phyloP scores from a whole-genome alignment of 306 rosid species.

The Biancaea sappan region DNA sequence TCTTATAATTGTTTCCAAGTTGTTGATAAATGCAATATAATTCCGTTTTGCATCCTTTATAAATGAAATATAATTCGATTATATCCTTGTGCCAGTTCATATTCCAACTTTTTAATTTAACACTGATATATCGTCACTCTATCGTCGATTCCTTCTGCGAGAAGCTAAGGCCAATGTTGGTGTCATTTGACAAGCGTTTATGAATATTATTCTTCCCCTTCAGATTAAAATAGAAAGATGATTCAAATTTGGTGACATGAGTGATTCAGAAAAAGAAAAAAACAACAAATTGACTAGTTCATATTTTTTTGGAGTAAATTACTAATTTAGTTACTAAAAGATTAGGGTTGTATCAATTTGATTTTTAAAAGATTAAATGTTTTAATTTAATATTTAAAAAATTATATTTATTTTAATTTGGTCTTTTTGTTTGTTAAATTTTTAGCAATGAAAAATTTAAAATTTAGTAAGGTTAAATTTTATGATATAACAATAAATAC shows the following conservation, averaged over 20 bases:
- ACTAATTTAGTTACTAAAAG: too few relatives aligned
- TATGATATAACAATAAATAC: too few relatives aligned
- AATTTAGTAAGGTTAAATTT: too few relatives aligned
- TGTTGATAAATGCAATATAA: constrained; percentile 35
- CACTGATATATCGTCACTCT: background rate
- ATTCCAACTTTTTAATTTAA: constrained; percentile 27
- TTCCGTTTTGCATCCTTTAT: constrained; percentile 19
- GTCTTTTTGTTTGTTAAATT: too few relatives aligned
- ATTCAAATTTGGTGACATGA: background rate
- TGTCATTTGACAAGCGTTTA: too few relatives aligned
- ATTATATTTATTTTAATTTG: too few relatives aligned
- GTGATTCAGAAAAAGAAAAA: background rate
- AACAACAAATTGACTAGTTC: background rate
- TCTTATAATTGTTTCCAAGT: constrained; percentile 39
- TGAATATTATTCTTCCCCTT: too few relatives aligned
- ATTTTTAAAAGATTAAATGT: too few relatives aligned
- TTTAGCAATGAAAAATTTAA: too few relatives aligned
- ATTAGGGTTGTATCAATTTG: too few relatives aligned
- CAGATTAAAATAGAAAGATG: background rate
- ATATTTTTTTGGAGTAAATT: too few relatives aligned
- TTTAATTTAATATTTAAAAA: too few relatives aligned
- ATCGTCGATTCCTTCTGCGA: background rate
- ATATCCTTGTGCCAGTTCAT: constrained; percentile 31
- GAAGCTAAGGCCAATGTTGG: background rate
- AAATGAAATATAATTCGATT: constrained; percentile 12